These are phyloP conservation scores for Boletus vinaceobasis DNA, from an alignment of 768 basidiomycete genomes.

Conservation along the genomic window DNA sequence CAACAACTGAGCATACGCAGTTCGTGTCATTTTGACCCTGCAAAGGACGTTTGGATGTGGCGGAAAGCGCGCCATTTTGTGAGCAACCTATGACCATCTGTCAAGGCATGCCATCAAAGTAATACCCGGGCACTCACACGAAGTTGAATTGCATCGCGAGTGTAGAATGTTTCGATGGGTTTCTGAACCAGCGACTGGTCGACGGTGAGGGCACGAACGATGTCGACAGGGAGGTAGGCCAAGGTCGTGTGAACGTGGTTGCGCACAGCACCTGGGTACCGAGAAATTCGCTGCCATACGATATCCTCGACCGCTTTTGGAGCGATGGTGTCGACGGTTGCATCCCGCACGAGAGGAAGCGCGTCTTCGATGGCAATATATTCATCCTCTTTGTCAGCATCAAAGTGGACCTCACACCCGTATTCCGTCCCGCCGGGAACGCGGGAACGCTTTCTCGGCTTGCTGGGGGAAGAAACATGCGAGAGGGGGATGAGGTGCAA, in stretches of 20 bases:
- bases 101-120: slow-evolving; percentile 1
- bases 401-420: slow-evolving; percentile 48
- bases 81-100: slow-evolving; percentile 59
- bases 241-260: slow-evolving; percentile 75
- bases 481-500: slow-evolving; percentile 85
- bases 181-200: slow-evolving; percentile 75
- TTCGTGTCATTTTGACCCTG: slow-evolving; percentile 76
- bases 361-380: slow-evolving; percentile 64
- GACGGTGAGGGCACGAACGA: slow-evolving; percentile 66
- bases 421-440: slow-evolving; percentile 40
- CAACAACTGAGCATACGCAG: slow-evolving; percentile 89
- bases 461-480: slow-evolving; percentile 65
- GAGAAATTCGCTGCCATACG: slow-evolving; percentile 68
- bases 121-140: slow-evolving; percentile 52
- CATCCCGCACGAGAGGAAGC: slow-evolving; percentile 56
- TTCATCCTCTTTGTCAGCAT: slow-evolving; percentile 41
- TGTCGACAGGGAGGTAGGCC: slow-evolving; percentile 74
- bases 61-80: slow-evolving; percentile 87
- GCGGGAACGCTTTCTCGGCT: slow-evolving; percentile 47
- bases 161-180: slow-evolving; percentile 92
- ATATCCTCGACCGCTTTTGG: slow-evolving; percentile 56
- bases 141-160: slow-evolving; percentile 85
- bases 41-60: slow-evolving; percentile 62
- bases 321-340: slow-evolving; percentile 53
- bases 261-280: slow-evolving; percentile 69